Evolutionary conservation across 306 rosid genomes (phyloP), one percentile per base, ranked within the genome.

Genomic region (Ammopiptanthus mongolicus): DNA sequence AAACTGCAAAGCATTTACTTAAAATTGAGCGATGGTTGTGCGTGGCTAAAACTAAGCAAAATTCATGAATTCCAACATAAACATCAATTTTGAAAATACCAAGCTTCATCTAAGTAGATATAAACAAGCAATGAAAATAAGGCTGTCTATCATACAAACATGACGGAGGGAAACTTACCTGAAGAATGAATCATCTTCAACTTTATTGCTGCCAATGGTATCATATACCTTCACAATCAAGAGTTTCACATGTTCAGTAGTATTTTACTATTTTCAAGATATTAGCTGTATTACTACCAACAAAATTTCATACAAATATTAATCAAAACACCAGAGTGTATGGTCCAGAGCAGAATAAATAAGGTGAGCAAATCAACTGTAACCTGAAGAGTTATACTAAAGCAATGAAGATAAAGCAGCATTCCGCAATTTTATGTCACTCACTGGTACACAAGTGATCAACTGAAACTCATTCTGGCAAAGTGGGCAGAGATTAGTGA

Each of bases 381-480:
- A 69, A 77, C 81, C 66, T 73, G 77, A 78, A 74, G 42, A 65
- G 53, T 22, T 39, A 77, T 44, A 69, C n/a, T 52, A 70, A 77
- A 74, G 74, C 68, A 56, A 75, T 42, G 74, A 72, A 58, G 71
- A 77, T 73, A 75, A 82, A 85, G 50, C 23, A 81, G 75, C 78
- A 28, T 74, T 76, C 71, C 56, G 6, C 52, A 84, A 70, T 70
- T 72, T 81, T 55, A 74, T 80, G 81, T 73, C 84, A 88, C 99
- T 95, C 90, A 95, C 99, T 19, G 99, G 98, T 86, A 95, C 92
- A 81, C 97, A 95, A 37, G 99, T 95, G 82, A 95, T 92, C 77
- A 95, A 76, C 85, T 92, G 99, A 84, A 92, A 92, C 83, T 95
- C 99, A 53, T 95, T 87, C 92, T 92, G 99, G 90, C 99, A 95